Conservation (phyloP, 495 filamentous ascomycete genomes). For the Trichoderma virens region DNA sequence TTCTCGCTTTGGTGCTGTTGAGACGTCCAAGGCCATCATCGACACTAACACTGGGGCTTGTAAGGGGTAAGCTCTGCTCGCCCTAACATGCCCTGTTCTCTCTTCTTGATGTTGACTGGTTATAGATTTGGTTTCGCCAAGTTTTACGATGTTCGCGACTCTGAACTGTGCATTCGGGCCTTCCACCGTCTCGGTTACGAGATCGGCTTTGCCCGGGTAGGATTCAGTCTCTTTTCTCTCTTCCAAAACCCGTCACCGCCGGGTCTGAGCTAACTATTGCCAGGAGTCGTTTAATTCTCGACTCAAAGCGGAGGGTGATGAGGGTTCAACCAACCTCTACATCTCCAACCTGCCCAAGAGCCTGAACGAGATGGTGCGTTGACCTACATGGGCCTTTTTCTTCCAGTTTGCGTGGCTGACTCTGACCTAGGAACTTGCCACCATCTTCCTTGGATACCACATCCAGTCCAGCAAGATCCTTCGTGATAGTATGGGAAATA, state of each 20-base stretch:
- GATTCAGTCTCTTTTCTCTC: slow-evolving; percentile 13
- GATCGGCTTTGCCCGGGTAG: slow-evolving; percentile 86
- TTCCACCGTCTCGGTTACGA: slow-evolving; percentile 92
- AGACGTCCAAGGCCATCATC: slow-evolving; percentile 95
- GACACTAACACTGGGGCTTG: slow-evolving; percentile 83
- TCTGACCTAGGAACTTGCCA: slow-evolving; percentile 51
- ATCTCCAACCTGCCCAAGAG: slow-evolving; percentile 88
- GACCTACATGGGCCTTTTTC: background rate
- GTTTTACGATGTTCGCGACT: slow-evolving; percentile 77
- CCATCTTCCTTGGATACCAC: slow-evolving; percentile 75
- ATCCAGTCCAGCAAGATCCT: slow-evolving; percentile 90
- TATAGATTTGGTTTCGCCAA: slow-evolving; percentile 91
- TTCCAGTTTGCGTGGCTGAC: background rate
- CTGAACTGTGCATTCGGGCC: slow-evolving; percentile 92
- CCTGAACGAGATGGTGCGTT: slow-evolving; percentile 72
- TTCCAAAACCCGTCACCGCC: background rate
- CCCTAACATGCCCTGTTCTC: background rate
- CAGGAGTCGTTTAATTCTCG: slow-evolving; percentile 95
- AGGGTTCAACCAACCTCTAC: slow-evolving; percentile 86
- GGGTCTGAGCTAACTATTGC: slow-evolving; percentile 2
- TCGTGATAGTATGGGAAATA: slow-evolving; percentile 78
- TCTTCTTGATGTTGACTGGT: slow-evolving; percentile 14
- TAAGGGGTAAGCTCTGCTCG: slow-evolving; percentile 65
- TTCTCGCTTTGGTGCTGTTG: slow-evolving; percentile 78
- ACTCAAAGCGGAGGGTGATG: slow-evolving; percentile 85